phyloP scores from a whole-genome alignment of 1,139 yeast genomes.

The Kodamaea anthophila region DNA sequence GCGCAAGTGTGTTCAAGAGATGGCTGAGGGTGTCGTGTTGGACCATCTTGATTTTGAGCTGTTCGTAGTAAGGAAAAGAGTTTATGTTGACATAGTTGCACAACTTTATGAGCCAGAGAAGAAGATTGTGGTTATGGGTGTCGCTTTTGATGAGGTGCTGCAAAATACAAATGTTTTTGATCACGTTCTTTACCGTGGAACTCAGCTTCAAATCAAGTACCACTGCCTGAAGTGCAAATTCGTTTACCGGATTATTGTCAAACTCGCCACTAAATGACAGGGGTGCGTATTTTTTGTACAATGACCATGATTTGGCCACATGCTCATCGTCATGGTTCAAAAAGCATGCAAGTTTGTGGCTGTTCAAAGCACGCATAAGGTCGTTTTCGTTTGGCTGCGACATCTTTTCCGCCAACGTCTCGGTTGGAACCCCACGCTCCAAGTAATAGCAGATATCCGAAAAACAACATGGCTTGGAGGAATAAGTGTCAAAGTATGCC shows the following conservation, averaged over 20 bases:
- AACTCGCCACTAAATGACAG: slow-evolving; percentile 26
- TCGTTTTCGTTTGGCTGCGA: neutral
- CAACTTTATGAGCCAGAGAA: slow-evolving; percentile 65
- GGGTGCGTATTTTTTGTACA: slow-evolving; percentile 28
- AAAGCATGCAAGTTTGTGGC: slow-evolving; percentile 37
- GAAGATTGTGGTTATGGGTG: slow-evolving; percentile 58
- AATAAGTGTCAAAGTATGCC: slow-evolving; percentile 38
- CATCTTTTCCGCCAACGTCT: neutral
- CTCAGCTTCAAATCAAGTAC: slow-evolving; percentile 7
- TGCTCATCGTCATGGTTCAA: slow-evolving; percentile 14
- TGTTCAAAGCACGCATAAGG: slow-evolving; percentile 6
- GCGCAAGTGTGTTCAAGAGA: slow-evolving; percentile 36
- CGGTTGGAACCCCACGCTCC: neutral
- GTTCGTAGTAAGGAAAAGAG: slow-evolving; percentile 44
- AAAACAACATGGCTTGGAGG: slow-evolving; percentile 54
- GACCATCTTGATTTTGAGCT: slow-evolving; percentile 62
- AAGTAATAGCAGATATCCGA: slow-evolving; percentile 46
- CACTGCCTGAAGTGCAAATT: slow-evolving; percentile 50
- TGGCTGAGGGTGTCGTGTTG: slow-evolving; percentile 76
- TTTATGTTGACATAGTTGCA: slow-evolving; percentile 50
- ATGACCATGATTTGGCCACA: slow-evolving; percentile 21
- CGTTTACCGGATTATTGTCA: slow-evolving; percentile 64
- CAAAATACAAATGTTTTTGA: slow-evolving; percentile 35
- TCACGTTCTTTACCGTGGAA: slow-evolving; percentile 9
- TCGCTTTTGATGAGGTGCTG: slow-evolving; percentile 47